Percentiles rank a stretch among this genome's conserved stretches.
These are phyloP conservation scores for Zelopaecilomyces penicillatus DNA, from an alignment of 2,329 filamentous ascomycete genomes.

Conservation along the genomic window DNA sequence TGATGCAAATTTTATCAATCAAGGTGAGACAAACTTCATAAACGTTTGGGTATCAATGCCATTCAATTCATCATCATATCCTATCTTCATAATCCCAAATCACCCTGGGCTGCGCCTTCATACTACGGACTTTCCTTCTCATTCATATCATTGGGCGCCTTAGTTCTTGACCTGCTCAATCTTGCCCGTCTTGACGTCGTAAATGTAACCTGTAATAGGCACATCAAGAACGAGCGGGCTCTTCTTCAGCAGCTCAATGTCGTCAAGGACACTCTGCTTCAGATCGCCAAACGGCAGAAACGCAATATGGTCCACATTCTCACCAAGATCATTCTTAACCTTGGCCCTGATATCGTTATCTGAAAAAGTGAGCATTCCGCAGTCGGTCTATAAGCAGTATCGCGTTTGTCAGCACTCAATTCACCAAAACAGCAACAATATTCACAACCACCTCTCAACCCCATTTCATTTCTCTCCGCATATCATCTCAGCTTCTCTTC, in stretches of 20 bases:
- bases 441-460: no score
- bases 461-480: no score
- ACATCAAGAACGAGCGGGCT: slow-evolving; percentile 54
- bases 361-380: slow-evolving; percentile 58
- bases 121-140: no score
- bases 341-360: slow-evolving; percentile 47
- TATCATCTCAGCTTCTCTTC: no score
- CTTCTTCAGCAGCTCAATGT: slow-evolving; percentile 54
- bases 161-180: slow-evolving; percentile 20
- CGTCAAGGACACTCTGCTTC: slow-evolving; percentile 54
- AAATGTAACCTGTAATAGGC: slow-evolving; percentile 63
- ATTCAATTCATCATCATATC: no score
- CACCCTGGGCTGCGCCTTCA: no score
- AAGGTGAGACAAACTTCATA: no score
- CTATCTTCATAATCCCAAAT: no score
- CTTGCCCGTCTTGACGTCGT: slow-evolving; percentile 67
- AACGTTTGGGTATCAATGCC: no score
- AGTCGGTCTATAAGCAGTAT: slow-evolving; percentile 23
- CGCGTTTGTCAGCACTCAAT: no score
- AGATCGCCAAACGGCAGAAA: slow-evolving; percentile 60
- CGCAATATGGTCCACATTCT: slow-evolving; percentile 43
- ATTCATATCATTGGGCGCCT: background rate
- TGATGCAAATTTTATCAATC: no score
- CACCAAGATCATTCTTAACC: slow-evolving; percentile 51
- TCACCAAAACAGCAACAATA: no score